Evolutionary conservation across 2,329 filamentous ascomycete species (phyloP), one percentile per base, ranked within the genome.

Genomic region (Dactylellina parvicollis): DNA sequence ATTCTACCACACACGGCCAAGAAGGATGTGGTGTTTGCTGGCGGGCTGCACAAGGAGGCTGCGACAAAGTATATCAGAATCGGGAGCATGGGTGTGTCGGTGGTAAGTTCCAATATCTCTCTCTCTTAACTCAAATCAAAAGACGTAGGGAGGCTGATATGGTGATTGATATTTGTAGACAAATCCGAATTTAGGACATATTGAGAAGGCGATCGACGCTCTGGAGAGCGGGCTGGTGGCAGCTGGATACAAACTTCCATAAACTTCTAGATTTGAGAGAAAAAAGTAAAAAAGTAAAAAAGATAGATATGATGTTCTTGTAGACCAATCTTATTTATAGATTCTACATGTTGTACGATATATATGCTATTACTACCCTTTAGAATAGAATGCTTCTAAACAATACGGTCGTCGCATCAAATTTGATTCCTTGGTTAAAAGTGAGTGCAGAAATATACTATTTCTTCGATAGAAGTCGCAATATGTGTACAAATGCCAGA

Each of bases 71-170:
- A 99, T 81, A 91, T 99, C 77, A 88, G 95, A 26, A 95, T 99
- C 79, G 95, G 95, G 44, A 95, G 98, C 81, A 99, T 99, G 95
- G 95, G 95, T 77, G 92, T 98, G 75, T 95, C 90, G 80, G 90
- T 93, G 77, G 87, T 89, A 82, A 83, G 87, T 85, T 69, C 16
- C 46, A n/a, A n/a, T n/a, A n/a, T n/a, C 52, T 66, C n/a, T 38
- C 10, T 8, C 16, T 36, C 36, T 18, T 2, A 50, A 5, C 14
- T 36, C 4, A 36, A 4, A 46, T 38, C 18, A 36, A n/a, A n/a
- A n/a, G n/a, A n/a, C n/a, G n/a, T n/a, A n/a, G n/a, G n/a, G n/a
- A n/a, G n/a, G n/a, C 4, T 55, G 42, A 62, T 50, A 26, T 67
- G 16, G 4, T 22, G 26, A 40, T 66, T 26, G 65, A 76, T 57